Conservation (phyloP, 2,329 filamentous ascomycete genomes). For the Fusarium burgessii region DNA sequence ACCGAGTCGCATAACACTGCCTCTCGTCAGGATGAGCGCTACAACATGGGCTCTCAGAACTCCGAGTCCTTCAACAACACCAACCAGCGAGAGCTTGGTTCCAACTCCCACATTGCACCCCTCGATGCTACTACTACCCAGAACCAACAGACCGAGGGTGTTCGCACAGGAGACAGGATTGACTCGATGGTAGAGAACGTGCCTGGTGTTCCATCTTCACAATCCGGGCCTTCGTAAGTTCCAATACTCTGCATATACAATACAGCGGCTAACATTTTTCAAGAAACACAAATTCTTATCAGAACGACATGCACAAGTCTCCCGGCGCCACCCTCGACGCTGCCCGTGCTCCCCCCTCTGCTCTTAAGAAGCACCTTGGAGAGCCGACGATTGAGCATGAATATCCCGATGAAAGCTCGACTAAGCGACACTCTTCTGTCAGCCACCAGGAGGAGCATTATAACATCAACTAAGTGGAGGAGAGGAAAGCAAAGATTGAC, state of each 20-base stretch:
- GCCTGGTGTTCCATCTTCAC: conserved; percentile 14
- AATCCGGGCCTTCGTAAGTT: conserved; percentile 8
- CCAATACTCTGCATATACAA: accelerated
- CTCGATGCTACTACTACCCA: conserved; percentile 1
- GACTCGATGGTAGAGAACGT: conserved; percentile 29
- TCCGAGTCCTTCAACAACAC: not conserved
- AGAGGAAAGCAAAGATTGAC: not conserved
- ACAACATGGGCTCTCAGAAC: not conserved
- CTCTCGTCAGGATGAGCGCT: not conserved
- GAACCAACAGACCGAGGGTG: conserved; percentile 15
- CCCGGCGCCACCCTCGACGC: conserved; percentile 32
- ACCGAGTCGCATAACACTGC: not conserved
- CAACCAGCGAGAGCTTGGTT: conserved; percentile 12
- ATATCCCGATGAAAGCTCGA: conserved; percentile 49
- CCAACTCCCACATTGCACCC: not conserved
- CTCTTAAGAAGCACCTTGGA: conserved; percentile 42
- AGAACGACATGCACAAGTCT: not conserved
- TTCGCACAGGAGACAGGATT: conserved; percentile 26
- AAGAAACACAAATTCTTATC: not conserved
- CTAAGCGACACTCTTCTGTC: conserved; percentile 43
- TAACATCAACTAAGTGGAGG: conserved; percentile 15
- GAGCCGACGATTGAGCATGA: conserved; percentile 48
- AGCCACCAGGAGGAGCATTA: conserved; percentile 51
- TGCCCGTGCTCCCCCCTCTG: conserved; percentile 45
- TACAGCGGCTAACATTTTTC: accelerated